phyloP scores from a whole-genome alignment of 2,329 filamentous ascomycete species.

The Alternaria solani region DNA sequence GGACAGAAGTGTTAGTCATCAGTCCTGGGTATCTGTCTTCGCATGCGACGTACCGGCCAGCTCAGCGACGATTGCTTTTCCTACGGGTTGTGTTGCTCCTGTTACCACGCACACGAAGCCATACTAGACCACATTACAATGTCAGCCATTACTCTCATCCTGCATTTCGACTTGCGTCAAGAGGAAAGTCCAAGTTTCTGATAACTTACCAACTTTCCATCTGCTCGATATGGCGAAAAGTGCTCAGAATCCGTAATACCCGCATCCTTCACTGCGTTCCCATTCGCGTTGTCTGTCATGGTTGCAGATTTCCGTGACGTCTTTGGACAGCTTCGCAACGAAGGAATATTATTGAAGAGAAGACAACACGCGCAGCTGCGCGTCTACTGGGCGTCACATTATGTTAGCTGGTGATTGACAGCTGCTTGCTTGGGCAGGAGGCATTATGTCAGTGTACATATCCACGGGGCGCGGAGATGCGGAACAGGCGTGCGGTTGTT shows the following conservation, averaged over 20 bases:
- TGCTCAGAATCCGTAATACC: constrained; percentile 52
- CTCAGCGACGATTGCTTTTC: constrained; percentile 67
- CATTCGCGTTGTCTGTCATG: constrained; percentile 18
- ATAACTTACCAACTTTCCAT: constrained; percentile 63
- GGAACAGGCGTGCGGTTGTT: constrained; percentile 9
- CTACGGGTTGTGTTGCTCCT: constrained; percentile 67
- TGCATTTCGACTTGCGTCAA: neutral
- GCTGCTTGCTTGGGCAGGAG: neutral
- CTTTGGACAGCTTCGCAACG: no score
- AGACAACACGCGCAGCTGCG: constrained; percentile 22
- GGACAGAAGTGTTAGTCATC: neutral
- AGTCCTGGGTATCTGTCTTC: neutral
- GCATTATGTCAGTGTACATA: constrained; percentile 32
- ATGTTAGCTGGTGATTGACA: constrained; percentile 51
- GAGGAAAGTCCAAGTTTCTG: neutral
- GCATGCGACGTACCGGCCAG: constrained; percentile 59
- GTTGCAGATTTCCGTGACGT: neutral
- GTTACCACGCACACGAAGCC: constrained; percentile 72
- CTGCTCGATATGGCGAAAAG: constrained; percentile 65
- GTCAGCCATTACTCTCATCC: neutral
- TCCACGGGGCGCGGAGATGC: constrained; percentile 52
- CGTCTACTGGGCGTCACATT: constrained; percentile 18
- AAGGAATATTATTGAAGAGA: neutral
- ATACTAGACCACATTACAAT: constrained; percentile 53
- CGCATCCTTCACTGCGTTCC: neutral